Evolutionary conservation across 2,329 filamentous ascomycete species (phyloP).

Genomic region (Tolypocladium pustulatum): DNA sequence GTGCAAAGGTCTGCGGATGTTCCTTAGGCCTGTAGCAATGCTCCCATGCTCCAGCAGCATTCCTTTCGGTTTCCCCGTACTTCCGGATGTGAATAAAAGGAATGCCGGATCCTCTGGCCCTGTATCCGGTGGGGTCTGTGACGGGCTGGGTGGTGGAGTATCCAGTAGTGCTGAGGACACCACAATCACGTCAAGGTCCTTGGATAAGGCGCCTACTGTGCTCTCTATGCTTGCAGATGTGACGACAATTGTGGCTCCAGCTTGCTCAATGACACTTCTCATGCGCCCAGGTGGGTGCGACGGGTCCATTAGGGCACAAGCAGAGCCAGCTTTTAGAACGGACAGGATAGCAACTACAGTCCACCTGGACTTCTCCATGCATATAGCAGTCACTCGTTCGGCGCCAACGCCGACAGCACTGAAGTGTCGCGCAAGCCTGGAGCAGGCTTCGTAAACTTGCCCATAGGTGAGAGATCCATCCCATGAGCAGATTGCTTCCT

Average conservation of each 20-base stretch:
- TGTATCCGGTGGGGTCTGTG: not conserved
- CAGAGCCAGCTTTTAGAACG: slow-evolving; percentile 4
- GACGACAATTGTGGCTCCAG: not conserved
- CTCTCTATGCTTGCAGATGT: not conserved
- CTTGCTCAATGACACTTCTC: not conserved
- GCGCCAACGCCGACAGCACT: not conserved
- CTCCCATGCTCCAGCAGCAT: not conserved
- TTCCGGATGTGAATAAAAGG: not conserved
- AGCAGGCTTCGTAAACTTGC: slow-evolving; percentile 1
- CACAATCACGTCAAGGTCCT: not conserved
- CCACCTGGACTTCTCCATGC: slow-evolving; percentile 4
- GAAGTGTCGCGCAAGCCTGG: not conserved
- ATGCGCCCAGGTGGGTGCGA: not conserved
- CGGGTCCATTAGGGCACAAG: slow-evolving; percentile 7
- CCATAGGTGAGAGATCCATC: slow-evolving; percentile 1
- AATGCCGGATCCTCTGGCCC: not conserved
- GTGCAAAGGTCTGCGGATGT: not conserved
- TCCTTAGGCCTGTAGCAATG: not conserved
- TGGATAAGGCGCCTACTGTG: not conserved
- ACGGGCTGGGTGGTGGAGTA: not conserved
- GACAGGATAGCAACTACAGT: slow-evolving; percentile 3
- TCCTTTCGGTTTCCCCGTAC: not conserved
- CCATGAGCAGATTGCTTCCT: not conserved
- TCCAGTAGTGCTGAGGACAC: not conserved
- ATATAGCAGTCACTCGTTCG: not conserved